Evolutionary conservation across 208 protist species (phyloP).

Genomic region (Leishmania mexicana): DNA sequence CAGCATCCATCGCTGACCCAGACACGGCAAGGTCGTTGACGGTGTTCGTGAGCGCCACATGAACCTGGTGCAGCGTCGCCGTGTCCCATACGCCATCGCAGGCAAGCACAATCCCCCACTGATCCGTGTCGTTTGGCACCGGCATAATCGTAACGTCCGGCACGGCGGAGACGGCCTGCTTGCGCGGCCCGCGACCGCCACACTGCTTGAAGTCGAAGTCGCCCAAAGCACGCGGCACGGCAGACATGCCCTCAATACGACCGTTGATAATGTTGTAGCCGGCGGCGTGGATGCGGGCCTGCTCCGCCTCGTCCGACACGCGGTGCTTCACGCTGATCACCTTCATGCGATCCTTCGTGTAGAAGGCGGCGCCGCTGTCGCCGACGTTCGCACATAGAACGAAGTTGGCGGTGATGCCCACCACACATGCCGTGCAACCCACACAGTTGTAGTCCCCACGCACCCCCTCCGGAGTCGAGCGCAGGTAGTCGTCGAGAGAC

Average conservation of each 20-base stretch:
- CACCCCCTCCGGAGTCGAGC: conserved; percentile 43
- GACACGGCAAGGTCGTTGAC: conserved; percentile 68
- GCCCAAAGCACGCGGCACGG: conserved; percentile 78
- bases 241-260: conserved; percentile 81
- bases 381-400: conserved; percentile 84
- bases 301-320: conserved; percentile 48
- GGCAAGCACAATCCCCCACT: conserved; percentile 76
- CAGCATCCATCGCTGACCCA: conserved; percentile 48
- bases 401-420: conserved; percentile 72
- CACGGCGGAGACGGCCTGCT: conserved; percentile 74
- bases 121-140: conserved; percentile 43
- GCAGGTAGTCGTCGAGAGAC: conserved; percentile 59
- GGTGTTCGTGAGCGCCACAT: conserved; percentile 74
- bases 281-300: conserved; percentile 56
- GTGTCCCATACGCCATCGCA: conserved; percentile 90
- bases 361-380: conserved; percentile 77
- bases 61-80: conserved; percentile 72
- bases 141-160: conserved; percentile 74
- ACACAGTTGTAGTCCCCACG: conserved; percentile 73
- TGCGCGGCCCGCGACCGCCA: conserved; percentile 39
- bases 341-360: conserved; percentile 44
- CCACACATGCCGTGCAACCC: conserved; percentile 83
- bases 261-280: conserved; percentile 55
- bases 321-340: conserved; percentile 70
- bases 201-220: conserved; percentile 92